Evolutionary conservation across 2,329 filamentous ascomycete genomes (phyloP), one percentile per base, ranked within the genome.

Genomic region (Penicillium sp.): DNA sequence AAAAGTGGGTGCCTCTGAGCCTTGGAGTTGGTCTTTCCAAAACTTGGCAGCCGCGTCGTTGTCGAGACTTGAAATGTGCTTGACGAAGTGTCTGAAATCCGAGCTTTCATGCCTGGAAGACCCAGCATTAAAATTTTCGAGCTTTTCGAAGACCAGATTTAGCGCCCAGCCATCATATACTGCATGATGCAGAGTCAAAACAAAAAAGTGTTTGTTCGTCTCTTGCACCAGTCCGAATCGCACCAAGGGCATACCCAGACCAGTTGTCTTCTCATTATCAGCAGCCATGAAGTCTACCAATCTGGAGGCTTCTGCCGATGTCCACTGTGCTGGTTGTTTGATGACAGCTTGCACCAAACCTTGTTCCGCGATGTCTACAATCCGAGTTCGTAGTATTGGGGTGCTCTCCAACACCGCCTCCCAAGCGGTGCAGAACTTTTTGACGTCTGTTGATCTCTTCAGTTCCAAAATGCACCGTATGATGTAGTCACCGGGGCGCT

Each of bases 111-210:
- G 40, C n/a, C 61, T 41, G 7, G 48, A 44, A 14, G 61, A 51
- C 1, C 38, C 47, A 18, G 62, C 50, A 46, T 68, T 60, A 4
- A 61, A 61, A 6, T 67, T 59, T 32, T 58, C 63, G 34, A 71
- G 65, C 40, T 67, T 55, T 9, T 71, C 61, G 4, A 73, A 58
- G 14, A 73, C 66, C 9, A 71, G 49, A 8, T 70, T 67, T 44
- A 69, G 64, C 9, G 53, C 41, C 48, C 48, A 51, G 16, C 48
- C 53, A 23, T 56, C 53, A 16, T 47, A 80, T 5, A 81, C 65
- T 8, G 74, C 76, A 53, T 81, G 78, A 56, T 80, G 79, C 51
- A 78, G 70, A 0, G 78, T 79, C 67, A 76, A 76, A 18, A 79
- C 71, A 45, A 81, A 72, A 48, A 77, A 70, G n/a, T n/a, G n/a